These are phyloP conservation scores for Coemansia sp. DNA, from an alignment of 192 early-diverging fungal species.

Conservation along the genomic window DNA sequence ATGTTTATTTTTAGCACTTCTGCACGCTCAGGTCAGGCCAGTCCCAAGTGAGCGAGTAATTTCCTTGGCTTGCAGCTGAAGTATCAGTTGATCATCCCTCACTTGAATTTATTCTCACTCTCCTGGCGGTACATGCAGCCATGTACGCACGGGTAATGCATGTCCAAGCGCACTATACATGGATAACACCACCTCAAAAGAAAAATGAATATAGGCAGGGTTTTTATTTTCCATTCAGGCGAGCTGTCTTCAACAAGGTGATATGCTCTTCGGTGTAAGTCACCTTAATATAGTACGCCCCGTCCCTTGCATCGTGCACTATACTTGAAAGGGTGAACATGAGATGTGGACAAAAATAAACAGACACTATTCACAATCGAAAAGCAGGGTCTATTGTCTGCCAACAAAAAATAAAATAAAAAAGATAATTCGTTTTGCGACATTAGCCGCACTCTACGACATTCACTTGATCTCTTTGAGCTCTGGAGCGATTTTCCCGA, in stretches of 20 bases:
- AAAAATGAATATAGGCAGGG: not conserved
- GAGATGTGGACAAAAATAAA: not conserved
- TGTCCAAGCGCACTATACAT: not conserved
- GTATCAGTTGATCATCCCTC: not conserved
- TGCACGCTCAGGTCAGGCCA: conserved; percentile 5
- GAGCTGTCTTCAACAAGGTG: not conserved
- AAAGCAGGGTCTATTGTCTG: not conserved
- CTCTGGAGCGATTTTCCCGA: conserved; percentile 54
- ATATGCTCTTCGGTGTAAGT: not conserved
- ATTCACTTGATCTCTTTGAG: conserved; percentile 22
- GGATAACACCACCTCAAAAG: not conserved
- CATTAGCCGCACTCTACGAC: not conserved
- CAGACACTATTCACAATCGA: not conserved
- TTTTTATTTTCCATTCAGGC: not conserved
- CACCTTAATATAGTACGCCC: not conserved
- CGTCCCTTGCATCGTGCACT: conserved; percentile 24
- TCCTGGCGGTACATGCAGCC: not conserved
- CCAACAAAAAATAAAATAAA: not conserved
- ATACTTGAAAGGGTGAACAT: not conserved
- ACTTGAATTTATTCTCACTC: not conserved
- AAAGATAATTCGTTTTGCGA: conserved; percentile 3
- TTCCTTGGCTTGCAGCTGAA: not conserved
- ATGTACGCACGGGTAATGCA: not conserved
- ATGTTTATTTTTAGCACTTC: not conserved
- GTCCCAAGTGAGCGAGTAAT: not conserved